Base-by-base conservation (phyloP, 495 filamentous ascomycete genomes). In the Tuber melanosporum region DNA sequence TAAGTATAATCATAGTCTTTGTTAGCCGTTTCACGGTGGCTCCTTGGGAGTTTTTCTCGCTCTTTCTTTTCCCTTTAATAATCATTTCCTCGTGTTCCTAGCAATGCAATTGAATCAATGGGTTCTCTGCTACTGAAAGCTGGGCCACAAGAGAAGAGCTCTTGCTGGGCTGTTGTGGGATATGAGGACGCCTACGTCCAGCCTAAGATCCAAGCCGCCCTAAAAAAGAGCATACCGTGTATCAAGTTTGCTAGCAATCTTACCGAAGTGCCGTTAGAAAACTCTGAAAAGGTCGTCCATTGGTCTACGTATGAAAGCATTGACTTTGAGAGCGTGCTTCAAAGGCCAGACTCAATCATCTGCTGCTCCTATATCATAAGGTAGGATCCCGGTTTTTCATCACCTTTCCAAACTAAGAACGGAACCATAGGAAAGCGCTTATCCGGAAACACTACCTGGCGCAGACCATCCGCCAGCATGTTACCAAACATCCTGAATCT, bases 371-470 rank as follows among this genome's bases (percentile, higher is more conserved):
- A 97, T 83, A 89, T 97, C 81, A 94, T 97, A 84, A 73, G 82
- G 78, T 84, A 47, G 45, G 74, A 17, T 75, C 73, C 77, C 45
- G 19, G 20, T n/a, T 19, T 66, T 43, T 47, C 32, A 26, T 44
- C 9, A 70, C 9, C 5, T 12, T 41, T 74, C 42, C 26, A 39
- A n/a, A 42, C 76, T 79, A 43, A 79, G 47, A 44, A 8, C 12
- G 5, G 26, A 26, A 26, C 41, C 22, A 17, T 8, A 94, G 95
- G 81, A 98, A 98, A 87, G 95, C 95, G 1, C 86, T 99, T n/a
- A 97, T 98, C 81, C 89, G 95, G 71, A 99, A 99, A 84, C 95
- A 99, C 83, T 97, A 93, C 83, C 88, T 99, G 5, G 89, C 90
- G 8, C 89, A 90, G 22, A 97, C 95, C 0, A 88, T 96, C 49